Base-by-base conservation (phyloP, 2,329 filamentous ascomycete genomes). In the Colletotrichum musicola region DNA sequence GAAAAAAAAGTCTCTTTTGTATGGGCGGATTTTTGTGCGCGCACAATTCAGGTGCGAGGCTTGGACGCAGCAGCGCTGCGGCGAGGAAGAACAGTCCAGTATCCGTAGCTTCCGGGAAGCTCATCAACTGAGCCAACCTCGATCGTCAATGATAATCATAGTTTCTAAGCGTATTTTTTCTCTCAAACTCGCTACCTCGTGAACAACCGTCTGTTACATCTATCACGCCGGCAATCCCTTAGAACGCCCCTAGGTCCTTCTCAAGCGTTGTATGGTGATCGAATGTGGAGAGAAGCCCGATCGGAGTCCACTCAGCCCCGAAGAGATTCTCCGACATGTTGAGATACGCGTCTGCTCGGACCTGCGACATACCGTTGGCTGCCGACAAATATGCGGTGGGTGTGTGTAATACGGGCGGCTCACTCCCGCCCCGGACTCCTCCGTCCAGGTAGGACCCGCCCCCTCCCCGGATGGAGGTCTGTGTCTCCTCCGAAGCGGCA, bases 201-300 rank as follows among this genome's bases (percentile, higher is more conserved):
- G 16, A 4, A 1, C 4, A n/a, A 14, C 40, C 4, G 18, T 4
- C 18, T 20, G 38, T n/a, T 53, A n/a, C 16, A 46, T 18, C 22
- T 12, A 30, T 16, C 18, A 50, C 42, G 38, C 6, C 13, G 49
- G 25, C 10, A n/a, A 30, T 6, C 16, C n/a, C 25, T 40, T 14
- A 61, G 6, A 20, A 16, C 9, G 30, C 44, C 22, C 71, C 81
- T 3, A 82, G 73, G 25, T 81, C 80, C 38, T 68, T 60, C 4
- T 82, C 81, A 10, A 60, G 58, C 1, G 44, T 50, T 1, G 74
- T 78, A 55, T 82, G 78, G 40, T 79, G 73, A 22, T 76, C 71
- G 35, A 70, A 77, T 1, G 78, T 80, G 0, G 79, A 81, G 35
- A 83, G 72, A 10, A 82, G 72, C 3, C 72, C 69, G 9, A 81